Evolutionary conservation across 2,329 filamentous ascomycete species (phyloP), one percentile per base, ranked within the genome.

Genomic region (Alternaria sp.): DNA sequence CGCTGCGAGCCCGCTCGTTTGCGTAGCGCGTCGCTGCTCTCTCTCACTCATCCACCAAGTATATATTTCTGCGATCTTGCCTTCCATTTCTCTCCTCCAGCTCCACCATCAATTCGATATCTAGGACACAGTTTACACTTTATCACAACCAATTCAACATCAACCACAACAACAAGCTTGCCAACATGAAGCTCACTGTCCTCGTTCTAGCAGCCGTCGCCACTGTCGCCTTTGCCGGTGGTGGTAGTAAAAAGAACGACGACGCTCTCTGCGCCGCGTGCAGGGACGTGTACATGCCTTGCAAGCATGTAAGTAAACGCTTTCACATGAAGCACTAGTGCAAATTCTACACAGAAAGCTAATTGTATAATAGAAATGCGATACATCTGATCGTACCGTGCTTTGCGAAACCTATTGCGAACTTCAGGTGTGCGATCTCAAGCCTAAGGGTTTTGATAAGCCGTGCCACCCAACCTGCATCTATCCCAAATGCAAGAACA

Each of bases 101-200:
- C 3, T 48, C 44, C 18, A 34, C 44, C 34, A 38, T 5, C 34
- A 38, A 38, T 6, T 38, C 34, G 16, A 38, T 38, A 38, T 7
- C 22, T 28, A 34, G 11, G 12, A 9, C 12, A 2, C 32, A 12
- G 42, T 22, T 0, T 39, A 9, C n/a, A n/a, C 38, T 8, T 20
- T 14, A 38, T 5, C 5, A 30, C 44, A 34, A 48, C 11, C 46
- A 57, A 20, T 8, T 39, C 8, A 39, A 20, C 26, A 9, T 16
- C 26, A 30, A 42, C 11, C n/a, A 2, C n/a, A 18, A 20, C 26
- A 9, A 28, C 26, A 30, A 48, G 6, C 20, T 3, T 7, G 28
- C 14, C 42, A 18, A 20, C 41, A 58, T 58, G 56, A 58, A 58
- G 42, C 26, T 48, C 20, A 20, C 42, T 11, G 3, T 42, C 20